Percentiles rank a stretch among this genome's conserved stretches.
phyloP scores from a whole-genome alignment of 148 eudicot genomes.

The Cornus kousa region DNA sequence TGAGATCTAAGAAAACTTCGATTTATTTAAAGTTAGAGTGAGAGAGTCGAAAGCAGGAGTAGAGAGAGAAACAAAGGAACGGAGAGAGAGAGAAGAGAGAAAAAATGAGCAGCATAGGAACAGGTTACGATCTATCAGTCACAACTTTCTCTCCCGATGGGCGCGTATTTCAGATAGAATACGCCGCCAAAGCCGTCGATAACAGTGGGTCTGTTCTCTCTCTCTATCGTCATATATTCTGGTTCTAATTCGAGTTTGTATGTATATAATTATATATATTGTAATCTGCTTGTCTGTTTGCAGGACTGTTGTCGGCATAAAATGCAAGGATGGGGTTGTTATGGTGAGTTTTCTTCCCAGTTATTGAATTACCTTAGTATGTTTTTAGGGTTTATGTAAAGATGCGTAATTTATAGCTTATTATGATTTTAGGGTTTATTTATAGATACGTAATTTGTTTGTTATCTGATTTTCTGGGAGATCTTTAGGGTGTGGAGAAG shows the following conservation, averaged over 20 bases:
- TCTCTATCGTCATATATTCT: background rate
- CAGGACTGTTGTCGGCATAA: slow-evolving; percentile 76
- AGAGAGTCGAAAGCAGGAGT: background rate
- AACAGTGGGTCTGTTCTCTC: slow-evolving; percentile 41
- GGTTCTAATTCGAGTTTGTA: too few relatives aligned
- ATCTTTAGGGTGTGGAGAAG: slow-evolving; percentile 79
- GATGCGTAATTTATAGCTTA: too few relatives aligned
- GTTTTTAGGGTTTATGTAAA: background rate
- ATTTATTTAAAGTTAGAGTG: too few relatives aligned
- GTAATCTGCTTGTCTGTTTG: background rate
- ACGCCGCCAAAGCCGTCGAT: slow-evolving; percentile 69
- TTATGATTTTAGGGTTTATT: background rate
- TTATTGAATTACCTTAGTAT: background rate
- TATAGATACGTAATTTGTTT: background rate
- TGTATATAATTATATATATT: background rate
- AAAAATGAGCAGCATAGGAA: slow-evolving; percentile 65
- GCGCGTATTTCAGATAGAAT: slow-evolving; percentile 73
- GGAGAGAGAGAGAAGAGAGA: background rate
- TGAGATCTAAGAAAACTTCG: background rate
- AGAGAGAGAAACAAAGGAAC: background rate
- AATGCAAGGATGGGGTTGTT: slow-evolving; percentile 86
- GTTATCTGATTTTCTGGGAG: background rate
- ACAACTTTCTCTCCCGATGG: slow-evolving; percentile 75
- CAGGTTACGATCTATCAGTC: slow-evolving; percentile 66
- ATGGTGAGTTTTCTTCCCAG: slow-evolving; percentile 34